Evolutionary conservation across 495 filamentous ascomycete genomes (phyloP).

Genomic region (Neurospora africana): DNA sequence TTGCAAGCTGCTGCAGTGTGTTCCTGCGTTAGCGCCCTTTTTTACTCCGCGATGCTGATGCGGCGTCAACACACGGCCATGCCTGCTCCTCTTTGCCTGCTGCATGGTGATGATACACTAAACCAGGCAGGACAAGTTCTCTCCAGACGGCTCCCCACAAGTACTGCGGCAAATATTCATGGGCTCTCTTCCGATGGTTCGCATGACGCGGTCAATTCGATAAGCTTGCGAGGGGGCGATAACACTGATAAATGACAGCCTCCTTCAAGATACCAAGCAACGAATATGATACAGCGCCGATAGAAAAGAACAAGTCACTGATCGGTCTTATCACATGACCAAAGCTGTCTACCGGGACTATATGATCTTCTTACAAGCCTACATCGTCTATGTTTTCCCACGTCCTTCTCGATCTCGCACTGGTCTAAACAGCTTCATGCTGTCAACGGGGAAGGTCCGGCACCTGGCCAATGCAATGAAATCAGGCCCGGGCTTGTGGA

Average conservation of each 20-base stretch:
- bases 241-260: not conserved
- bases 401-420: not conserved
- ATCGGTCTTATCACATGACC: not conserved
- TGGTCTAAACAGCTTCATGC: not conserved
- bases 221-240: not conserved
- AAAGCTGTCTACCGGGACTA: not conserved
- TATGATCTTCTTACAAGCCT: not conserved
- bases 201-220: not conserved
- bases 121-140: not conserved
- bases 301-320: not conserved
- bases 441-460: not conserved
- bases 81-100: not conserved
- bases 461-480: not conserved
- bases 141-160: not conserved
- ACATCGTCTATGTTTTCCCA: not conserved
- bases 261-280: not conserved
- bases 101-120: not conserved
- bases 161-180: not conserved
- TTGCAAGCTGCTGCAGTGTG: not conserved
- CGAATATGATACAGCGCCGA: not conserved
- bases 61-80: not conserved
- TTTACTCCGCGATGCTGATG: not conserved
- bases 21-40: not conserved
- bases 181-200: not conserved
- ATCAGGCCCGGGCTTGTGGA: not conserved